Percentiles rank a stretch among this genome's conserved stretches.
Conservation (phyloP, 139 green algal species). For the Micractinium sp. region DNA sequence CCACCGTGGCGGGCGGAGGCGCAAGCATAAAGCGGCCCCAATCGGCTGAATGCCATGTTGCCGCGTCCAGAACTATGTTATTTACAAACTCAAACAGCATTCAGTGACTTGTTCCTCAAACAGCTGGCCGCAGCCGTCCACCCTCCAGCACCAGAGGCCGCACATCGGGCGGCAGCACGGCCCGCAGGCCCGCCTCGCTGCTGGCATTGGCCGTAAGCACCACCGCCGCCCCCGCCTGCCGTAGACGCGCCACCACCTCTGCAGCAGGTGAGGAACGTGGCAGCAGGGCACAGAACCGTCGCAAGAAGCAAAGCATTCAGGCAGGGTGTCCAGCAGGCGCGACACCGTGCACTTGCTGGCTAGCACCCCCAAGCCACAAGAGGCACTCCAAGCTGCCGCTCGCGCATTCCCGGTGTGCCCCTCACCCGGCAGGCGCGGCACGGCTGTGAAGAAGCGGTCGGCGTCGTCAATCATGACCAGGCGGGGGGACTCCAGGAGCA, state of each 20-base stretch:
- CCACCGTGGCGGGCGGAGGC: too few species aligned
- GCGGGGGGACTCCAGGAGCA: not conserved
- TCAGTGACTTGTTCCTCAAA: not conserved
- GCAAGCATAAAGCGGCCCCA: too few species aligned
- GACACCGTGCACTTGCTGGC: too few species aligned
- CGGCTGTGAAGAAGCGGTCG: not conserved
- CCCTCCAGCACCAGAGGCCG: slow-evolving; percentile 3
- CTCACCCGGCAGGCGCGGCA: not conserved
- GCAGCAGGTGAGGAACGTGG: not conserved
- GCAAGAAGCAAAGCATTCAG: too few species aligned
- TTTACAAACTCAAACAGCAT: too few species aligned
- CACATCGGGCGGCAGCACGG: not conserved
- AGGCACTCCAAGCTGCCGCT: too few species aligned
- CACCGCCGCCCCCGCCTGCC: not conserved
- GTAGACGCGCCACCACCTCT: slow-evolving; percentile 8
- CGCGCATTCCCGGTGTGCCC: too few species aligned
- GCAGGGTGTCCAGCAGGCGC: too few species aligned
- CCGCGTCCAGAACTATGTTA: too few species aligned
- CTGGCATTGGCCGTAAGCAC: not conserved
- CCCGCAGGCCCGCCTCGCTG: not conserved
- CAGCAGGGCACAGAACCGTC: too few species aligned
- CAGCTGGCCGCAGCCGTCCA: not conserved
- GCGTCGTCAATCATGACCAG: slow-evolving; percentile 21
- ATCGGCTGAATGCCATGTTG: too few species aligned
- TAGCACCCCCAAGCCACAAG: too few species aligned